A percentile compares a stretch with the other conserved stretches of the same genome.
Conservation (phyloP, 352 stramenopile genomes). For the Globisporangium acanthophoron region DNA sequence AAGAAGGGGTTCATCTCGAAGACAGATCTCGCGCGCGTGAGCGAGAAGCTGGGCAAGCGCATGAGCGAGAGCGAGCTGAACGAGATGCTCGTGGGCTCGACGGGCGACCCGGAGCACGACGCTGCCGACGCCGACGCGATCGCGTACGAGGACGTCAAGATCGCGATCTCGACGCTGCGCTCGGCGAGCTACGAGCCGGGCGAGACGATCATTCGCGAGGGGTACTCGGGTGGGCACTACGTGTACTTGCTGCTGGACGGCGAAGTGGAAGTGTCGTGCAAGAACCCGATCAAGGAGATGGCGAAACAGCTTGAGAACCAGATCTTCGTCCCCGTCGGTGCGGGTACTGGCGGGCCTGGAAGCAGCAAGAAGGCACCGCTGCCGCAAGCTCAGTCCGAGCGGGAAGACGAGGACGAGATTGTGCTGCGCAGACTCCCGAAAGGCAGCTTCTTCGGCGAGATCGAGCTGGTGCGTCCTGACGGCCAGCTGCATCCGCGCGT, state of each 20-base stretch:
- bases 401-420: slow-evolving; percentile 30
- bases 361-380: too few species aligned
- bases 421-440: slow-evolving; percentile 56
- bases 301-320: slow-evolving; percentile 7
- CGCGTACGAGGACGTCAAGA: slow-evolving; percentile 77
- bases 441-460: slow-evolving; percentile 75
- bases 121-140: slow-evolving; percentile 44
- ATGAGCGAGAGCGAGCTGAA: slow-evolving; percentile 75
- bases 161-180: slow-evolving; percentile 72
- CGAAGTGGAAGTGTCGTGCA: slow-evolving; percentile 72
- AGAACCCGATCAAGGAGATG: slow-evolving; percentile 57
- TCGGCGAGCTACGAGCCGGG: slow-evolving; percentile 58
- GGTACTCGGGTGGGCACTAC: slow-evolving; percentile 57
- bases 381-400: neutral
- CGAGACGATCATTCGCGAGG: slow-evolving; percentile 74
- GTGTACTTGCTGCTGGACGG: slow-evolving; percentile 77
- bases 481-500: slow-evolving; percentile 63
- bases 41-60: slow-evolving; percentile 58
- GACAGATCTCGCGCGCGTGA: slow-evolving; percentile 67
- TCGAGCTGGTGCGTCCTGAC: slow-evolving; percentile 70
- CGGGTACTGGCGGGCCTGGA: neutral
- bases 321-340: slow-evolving; percentile 6
- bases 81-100: slow-evolving; percentile 78
- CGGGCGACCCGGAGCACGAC: slow-evolving; percentile 64
- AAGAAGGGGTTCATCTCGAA: slow-evolving; percentile 81